A percentile compares a stretch with the other conserved stretches of the same genome.
Conservation (phyloP, 306 rosid genomes). For the Prunus campanulata region DNA sequence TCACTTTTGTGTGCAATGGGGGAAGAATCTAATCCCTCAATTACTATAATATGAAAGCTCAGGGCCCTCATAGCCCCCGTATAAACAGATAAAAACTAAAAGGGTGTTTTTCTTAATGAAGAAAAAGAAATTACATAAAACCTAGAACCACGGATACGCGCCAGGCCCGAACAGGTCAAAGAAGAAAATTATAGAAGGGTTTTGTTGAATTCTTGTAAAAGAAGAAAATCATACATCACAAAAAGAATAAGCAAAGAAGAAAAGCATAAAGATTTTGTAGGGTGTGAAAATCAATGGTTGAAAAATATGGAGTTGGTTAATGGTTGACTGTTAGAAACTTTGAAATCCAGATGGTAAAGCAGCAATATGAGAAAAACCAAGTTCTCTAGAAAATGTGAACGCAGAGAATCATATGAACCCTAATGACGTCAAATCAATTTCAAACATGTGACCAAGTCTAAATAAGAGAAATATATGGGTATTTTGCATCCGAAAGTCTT, state of each 20-base stretch:
- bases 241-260: not conserved
- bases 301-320: constrained; percentile 2
- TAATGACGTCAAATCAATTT: not conserved
- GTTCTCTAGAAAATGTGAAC: not conserved
- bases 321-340: not conserved
- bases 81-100: no score
- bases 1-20: not conserved
- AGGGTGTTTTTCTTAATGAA: no score
- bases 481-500: no score
- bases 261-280: not conserved
- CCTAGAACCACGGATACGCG: fast-evolving
- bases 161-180: no score
- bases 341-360: not conserved
- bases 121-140: no score
- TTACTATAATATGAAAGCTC: not conserved
- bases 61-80: not conserved
- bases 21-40: constrained; percentile 14
- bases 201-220: not conserved
- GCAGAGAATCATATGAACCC: not conserved
- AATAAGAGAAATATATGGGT: no score
- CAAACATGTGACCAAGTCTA: not conserved
- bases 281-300: not conserved
- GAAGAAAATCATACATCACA: not conserved
- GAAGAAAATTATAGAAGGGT: not conserved
- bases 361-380: not conserved